phyloP scores from a whole-genome alignment of 805 yeast species.

The Nakazawaea holstii region DNA sequence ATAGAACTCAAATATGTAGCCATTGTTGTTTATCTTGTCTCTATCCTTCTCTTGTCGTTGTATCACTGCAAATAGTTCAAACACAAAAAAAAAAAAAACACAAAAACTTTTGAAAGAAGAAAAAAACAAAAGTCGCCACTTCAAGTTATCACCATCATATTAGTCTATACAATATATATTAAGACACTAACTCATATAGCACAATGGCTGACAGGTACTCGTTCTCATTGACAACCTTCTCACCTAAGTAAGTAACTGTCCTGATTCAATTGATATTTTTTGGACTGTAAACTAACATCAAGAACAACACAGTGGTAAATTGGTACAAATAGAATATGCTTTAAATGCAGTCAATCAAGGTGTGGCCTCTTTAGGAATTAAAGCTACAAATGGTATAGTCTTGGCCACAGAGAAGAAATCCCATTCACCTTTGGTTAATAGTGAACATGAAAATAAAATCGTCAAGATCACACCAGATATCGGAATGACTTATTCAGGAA shows the following conservation, averaged over 20 bases:
- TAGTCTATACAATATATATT: too few relatives aligned
- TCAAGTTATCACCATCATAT: too few relatives aligned
- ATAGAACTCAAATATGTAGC: neutral
- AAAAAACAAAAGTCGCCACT: constrained; percentile 1
- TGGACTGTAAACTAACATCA: too few relatives aligned
- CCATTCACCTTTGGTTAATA: constrained; percentile 68
- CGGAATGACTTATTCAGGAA: constrained; percentile 95
- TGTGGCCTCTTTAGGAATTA: constrained; percentile 91
- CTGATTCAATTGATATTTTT: neutral
- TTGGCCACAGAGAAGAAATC: constrained; percentile 95
- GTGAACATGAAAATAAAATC: constrained; percentile 72
- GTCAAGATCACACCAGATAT: constrained; percentile 87
- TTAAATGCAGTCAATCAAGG: constrained; percentile 97
- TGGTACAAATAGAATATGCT: constrained; percentile 97
- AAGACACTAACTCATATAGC: neutral
- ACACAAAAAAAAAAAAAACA: neutral
- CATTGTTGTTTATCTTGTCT: neutral
- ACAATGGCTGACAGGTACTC: constrained; percentile 96
- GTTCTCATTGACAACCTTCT: constrained; percentile 93
- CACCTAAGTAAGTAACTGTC: constrained; percentile 70
- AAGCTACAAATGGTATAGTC: constrained; percentile 92
- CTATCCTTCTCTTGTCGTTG: too few relatives aligned
- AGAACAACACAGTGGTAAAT: constrained; percentile 68
- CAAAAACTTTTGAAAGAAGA: neutral
- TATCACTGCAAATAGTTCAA: neutral